A percentile compares a stretch with the other conserved stretches of the same genome.
Evolutionary conservation across 306 rosid genomes (phyloP).

Genomic region (Quercus parvula): DNA sequence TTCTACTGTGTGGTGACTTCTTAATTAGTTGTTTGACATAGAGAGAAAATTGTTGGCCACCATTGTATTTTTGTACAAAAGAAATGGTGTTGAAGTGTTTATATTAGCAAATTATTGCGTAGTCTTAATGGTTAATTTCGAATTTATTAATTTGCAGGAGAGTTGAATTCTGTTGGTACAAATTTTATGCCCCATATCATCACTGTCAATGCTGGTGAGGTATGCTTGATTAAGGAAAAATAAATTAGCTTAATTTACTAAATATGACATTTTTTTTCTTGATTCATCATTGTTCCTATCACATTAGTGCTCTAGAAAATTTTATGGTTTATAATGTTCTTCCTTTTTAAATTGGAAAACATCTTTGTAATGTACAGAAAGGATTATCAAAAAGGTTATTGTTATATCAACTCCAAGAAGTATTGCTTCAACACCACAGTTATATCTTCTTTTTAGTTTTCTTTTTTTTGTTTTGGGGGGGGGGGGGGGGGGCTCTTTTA

Average conservation of each 20-base stretch:
- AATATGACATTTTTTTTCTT: not conserved
- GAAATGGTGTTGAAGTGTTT: not conserved
- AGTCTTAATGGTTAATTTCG: slow-evolving; percentile 1
- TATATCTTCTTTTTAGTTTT: not conserved
- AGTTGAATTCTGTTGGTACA: slow-evolving; percentile 55
- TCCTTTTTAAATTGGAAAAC: not conserved
- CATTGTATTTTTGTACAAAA: not conserved
- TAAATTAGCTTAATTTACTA: slow-evolving; percentile 11
- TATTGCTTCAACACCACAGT: no score
- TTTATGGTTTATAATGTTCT: not conserved
- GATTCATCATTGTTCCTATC: not conserved
- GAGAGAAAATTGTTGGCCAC: no score
- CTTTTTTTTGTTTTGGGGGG: no score
- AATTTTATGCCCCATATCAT: slow-evolving; percentile 79
- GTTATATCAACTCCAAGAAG: no score
- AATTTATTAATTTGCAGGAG: slow-evolving; percentile 47
- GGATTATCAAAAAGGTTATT: not conserved
- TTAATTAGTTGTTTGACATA: no score
- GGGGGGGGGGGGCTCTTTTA: not conserved
- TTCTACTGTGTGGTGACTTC: no score
- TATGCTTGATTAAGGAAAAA: slow-evolving; percentile 27
- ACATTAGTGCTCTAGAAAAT: not conserved
- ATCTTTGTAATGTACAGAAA: not conserved
- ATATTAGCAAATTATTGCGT: not conserved
- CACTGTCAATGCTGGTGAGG: slow-evolving; percentile 78